Percentiles rank a stretch among this genome's conserved stretches.
phyloP scores from a whole-genome alignment of 345 rosid genomes.

The Hirschfeldia incana region DNA sequence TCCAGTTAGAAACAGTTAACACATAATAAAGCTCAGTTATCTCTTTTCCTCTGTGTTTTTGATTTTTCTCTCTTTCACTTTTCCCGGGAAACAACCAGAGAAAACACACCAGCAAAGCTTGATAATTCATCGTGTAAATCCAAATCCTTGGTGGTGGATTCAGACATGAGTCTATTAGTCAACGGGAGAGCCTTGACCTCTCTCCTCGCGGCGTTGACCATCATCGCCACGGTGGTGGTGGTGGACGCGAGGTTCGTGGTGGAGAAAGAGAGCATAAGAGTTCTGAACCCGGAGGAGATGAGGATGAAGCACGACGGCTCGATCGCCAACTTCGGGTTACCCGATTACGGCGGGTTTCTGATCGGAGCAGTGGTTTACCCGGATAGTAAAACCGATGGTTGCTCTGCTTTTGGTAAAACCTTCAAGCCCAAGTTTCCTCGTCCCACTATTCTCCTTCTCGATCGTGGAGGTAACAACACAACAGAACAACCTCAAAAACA shows the following conservation, averaged over 20 bases:
- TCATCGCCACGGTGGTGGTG: constrained; percentile 21
- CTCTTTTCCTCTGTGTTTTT: constrained; percentile 17
- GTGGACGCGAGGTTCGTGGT: constrained; percentile 65
- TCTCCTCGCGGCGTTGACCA: constrained; percentile 38
- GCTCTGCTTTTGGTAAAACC: constrained; percentile 61
- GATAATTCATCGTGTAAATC: constrained; percentile 6
- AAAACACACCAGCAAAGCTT: not conserved
- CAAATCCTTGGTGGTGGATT: not conserved
- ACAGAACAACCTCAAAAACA: not conserved
- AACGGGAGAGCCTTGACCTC: constrained; percentile 17
- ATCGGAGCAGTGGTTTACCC: constrained; percentile 76
- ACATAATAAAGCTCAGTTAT: constrained; percentile 1
- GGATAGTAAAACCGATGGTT: constrained; percentile 56
- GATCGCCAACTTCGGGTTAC: constrained; percentile 82
- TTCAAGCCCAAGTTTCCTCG: constrained; percentile 57
- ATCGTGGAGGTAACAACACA: constrained; percentile 78
- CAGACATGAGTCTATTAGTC: constrained; percentile 31
- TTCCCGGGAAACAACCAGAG: not conserved
- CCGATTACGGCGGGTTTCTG: constrained; percentile 78
- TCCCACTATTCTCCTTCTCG: constrained; percentile 77
- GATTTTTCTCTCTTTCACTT: constrained; percentile 9
- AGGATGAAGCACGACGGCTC: constrained; percentile 67
- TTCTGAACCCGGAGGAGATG: constrained; percentile 59
- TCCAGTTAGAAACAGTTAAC: constrained; percentile 27
- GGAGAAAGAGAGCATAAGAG: constrained; percentile 79